phyloP scores from a whole-genome alignment of 1,139 yeast species.

The Saccharomyces hybrid region DNA sequence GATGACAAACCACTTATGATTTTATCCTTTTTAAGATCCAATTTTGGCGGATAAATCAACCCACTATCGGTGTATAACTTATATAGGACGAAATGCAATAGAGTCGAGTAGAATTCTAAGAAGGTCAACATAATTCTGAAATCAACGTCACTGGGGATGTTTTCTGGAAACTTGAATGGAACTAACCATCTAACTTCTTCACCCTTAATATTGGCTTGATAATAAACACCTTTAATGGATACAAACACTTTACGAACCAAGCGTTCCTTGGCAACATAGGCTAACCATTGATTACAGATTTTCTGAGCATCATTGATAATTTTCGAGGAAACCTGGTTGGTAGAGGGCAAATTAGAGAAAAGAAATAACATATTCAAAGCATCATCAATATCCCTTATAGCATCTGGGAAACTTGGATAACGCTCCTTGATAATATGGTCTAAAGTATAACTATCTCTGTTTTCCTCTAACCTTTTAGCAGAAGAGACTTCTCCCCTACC shows the following conservation, averaged over 20 bases:
- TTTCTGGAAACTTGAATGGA: slow-evolving; percentile 94
- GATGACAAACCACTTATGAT: slow-evolving; percentile 88
- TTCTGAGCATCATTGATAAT: slow-evolving; percentile 81
- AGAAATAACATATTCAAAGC: slow-evolving; percentile 91
- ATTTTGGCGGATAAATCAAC: slow-evolving; percentile 84
- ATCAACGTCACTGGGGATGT: slow-evolving; percentile 89
- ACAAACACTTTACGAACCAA: slow-evolving; percentile 84
- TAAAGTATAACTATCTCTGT: slow-evolving; percentile 76
- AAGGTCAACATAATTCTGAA: slow-evolving; percentile 96
- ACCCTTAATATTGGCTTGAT: slow-evolving; percentile 83
- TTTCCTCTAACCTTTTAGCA: slow-evolving; percentile 77
- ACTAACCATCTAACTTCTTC: slow-evolving; percentile 94
- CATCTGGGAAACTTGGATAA: slow-evolving; percentile 90
- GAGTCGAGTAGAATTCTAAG: slow-evolving; percentile 88
- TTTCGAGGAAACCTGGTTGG: slow-evolving; percentile 69
- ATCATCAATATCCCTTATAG: slow-evolving; percentile 88
- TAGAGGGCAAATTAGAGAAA: slow-evolving; percentile 92
- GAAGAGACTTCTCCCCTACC: slow-evolving; percentile 88
- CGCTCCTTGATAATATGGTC: slow-evolving; percentile 91
- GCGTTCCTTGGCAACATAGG: slow-evolving; percentile 81
- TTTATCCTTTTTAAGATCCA: slow-evolving; percentile 63
- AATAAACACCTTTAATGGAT: slow-evolving; percentile 94
- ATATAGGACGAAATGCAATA: slow-evolving; percentile 78
- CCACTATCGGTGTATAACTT: slow-evolving; percentile 80
- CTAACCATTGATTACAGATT: slow-evolving; percentile 91